phyloP scores from a whole-genome alignment of 768 basidiomycete genomes.

The Suillus americanus region DNA sequence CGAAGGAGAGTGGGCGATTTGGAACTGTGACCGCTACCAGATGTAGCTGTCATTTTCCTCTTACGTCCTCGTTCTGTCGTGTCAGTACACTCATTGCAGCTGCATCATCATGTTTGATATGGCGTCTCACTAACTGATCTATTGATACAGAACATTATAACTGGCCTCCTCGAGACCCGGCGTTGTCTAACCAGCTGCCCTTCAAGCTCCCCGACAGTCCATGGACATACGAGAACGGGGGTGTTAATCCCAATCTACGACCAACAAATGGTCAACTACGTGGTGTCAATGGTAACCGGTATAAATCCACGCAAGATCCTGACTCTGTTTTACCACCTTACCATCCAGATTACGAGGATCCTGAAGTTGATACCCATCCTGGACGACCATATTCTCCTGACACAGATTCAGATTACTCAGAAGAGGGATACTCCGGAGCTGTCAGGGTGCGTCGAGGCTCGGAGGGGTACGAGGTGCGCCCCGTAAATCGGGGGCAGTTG shows the following conservation, averaged over 20 bases:
- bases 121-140: conserved; percentile 30
- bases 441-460: conserved; percentile 64
- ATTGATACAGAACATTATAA: conserved; percentile 27
- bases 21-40: conserved; percentile 2
- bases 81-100: conserved; percentile 2
- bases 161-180: conserved; percentile 81
- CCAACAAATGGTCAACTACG: conserved; percentile 55
- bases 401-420: conserved; percentile 28
- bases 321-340: conserved; percentile 66
- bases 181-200: conserved; percentile 32
- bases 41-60: conserved; percentile 8
- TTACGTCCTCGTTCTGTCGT: conserved; percentile 5
- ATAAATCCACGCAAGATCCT: conserved; percentile 29
- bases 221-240: conserved; percentile 83
- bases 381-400: conserved; percentile 19
- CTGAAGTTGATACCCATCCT: conserved; percentile 28
- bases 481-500: conserved; percentile 63
- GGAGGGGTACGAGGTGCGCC: conserved; percentile 77
- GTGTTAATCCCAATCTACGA: conserved; percentile 72
- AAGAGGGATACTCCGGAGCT: conserved; percentile 30
- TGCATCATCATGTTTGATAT: conserved; percentile 10
- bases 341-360: conserved; percentile 65
- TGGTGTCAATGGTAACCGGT: conserved; percentile 19
- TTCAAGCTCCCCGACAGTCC: conserved; percentile 62
- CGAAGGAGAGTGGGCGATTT: conserved; percentile 9